phyloP scores from a whole-genome alignment of 768 basidiomycete species.

The Lentinula guzmanii region DNA sequence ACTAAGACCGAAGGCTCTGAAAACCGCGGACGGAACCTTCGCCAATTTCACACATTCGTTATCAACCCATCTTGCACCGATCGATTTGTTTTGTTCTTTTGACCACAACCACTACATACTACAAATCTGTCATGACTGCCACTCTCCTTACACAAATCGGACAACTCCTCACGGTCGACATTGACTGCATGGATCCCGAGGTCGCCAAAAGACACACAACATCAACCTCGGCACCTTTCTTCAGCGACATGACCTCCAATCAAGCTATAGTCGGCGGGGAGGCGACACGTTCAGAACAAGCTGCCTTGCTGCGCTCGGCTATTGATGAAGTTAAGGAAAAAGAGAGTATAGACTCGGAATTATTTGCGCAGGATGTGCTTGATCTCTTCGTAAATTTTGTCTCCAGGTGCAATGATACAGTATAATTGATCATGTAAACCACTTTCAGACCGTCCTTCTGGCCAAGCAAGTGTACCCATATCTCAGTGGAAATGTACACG shows the following conservation, averaged over 20 bases:
- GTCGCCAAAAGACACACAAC: constrained; percentile 28
- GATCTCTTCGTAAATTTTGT: constrained; percentile 29
- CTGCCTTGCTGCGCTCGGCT: constrained; percentile 24
- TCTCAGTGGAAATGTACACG: constrained; percentile 36
- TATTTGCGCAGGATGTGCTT: constrained; percentile 26
- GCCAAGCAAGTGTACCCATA: constrained; percentile 38
- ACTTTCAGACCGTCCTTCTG: constrained; percentile 33
- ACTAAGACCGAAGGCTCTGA: background rate
- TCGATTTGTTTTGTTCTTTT: background rate
- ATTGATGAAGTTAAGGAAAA: constrained; percentile 21
- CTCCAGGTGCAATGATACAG: background rate
- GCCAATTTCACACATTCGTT: background rate
- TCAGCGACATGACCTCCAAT: constrained; percentile 46
- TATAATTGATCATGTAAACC: background rate
- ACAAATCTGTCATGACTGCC: background rate
- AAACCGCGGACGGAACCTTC: background rate
- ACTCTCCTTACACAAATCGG: constrained; percentile 34
- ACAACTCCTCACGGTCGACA: constrained; percentile 29
- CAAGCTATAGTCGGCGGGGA: constrained; percentile 37
- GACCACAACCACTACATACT: background rate
- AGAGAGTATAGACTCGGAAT: constrained; percentile 11
- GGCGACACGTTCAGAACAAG: constrained; percentile 24
- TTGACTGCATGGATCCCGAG: constrained; percentile 43
- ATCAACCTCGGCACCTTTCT: constrained; percentile 13
- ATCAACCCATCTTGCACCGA: background rate